These are phyloP conservation scores for Penicillium sclerotiorum DNA, from an alignment of 2,329 filamentous ascomycete genomes.

Conservation along the genomic window DNA sequence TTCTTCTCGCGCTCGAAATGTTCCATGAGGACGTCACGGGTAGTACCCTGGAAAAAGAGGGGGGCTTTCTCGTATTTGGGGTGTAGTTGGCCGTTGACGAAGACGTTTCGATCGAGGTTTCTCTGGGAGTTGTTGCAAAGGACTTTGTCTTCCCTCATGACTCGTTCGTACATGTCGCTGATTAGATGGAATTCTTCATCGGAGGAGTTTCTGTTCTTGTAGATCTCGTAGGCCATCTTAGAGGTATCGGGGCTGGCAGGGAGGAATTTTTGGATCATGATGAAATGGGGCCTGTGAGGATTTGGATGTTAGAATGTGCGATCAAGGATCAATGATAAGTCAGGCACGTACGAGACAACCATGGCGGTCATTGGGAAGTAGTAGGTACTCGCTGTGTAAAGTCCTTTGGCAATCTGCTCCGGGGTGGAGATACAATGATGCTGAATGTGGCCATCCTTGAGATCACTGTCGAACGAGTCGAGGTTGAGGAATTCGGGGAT, in stretches of 20 bases:
- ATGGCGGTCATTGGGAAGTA: slow-evolving; percentile 36
- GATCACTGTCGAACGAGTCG: slow-evolving; percentile 57
- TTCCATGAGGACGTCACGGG: slow-evolving; percentile 52
- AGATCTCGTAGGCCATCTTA: slow-evolving; percentile 65
- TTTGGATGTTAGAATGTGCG: not conserved
- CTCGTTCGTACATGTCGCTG: slow-evolving; percentile 62
- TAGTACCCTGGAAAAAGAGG: slow-evolving; percentile 58
- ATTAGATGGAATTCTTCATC: slow-evolving; percentile 62
- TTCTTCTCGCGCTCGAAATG: slow-evolving; percentile 53
- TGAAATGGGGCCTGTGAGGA: slow-evolving; percentile 58
- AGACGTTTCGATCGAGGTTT: slow-evolving; percentile 64
- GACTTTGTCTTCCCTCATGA: slow-evolving; percentile 67
- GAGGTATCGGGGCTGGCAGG: slow-evolving; percentile 55
- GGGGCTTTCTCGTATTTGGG: slow-evolving; percentile 63
- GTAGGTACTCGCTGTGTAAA: slow-evolving; percentile 41
- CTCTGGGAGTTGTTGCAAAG: slow-evolving; percentile 62
- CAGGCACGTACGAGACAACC: slow-evolving; percentile 33
- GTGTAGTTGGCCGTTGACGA: slow-evolving; percentile 65
- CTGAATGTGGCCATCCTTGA: slow-evolving; percentile 53
- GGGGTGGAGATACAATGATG: slow-evolving; percentile 53
- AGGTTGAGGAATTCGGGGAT: slow-evolving; percentile 61
- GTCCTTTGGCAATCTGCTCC: slow-evolving; percentile 52
- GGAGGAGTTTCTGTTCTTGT: slow-evolving; percentile 62
- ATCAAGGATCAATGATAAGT: not conserved
- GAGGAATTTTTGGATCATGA: slow-evolving; percentile 66